Conservation (phyloP, 345 rosid species). For the Eucalyptus polyanthemos region DNA sequence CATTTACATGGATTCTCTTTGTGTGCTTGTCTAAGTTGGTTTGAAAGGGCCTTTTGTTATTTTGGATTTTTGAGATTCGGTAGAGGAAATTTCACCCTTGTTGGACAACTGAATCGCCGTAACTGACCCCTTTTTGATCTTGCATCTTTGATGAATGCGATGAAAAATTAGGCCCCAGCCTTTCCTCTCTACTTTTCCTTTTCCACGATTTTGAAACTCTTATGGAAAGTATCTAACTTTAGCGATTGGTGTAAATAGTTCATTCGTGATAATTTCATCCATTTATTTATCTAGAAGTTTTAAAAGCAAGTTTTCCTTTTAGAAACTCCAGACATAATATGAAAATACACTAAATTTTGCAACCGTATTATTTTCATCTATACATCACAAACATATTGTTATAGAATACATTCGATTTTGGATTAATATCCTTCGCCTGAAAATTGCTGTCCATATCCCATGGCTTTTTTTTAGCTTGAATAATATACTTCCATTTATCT, state of each 20-base stretch:
- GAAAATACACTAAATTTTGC: not conserved
- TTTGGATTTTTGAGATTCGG: not conserved
- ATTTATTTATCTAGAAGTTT: not conserved
- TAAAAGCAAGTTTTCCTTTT: not conserved
- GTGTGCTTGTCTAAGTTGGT: not conserved
- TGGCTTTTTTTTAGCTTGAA: not conserved
- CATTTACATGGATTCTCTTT: not conserved
- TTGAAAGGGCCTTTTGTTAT: not conserved
- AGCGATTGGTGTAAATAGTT: not conserved
- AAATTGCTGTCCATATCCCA: not conserved
- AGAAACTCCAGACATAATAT: not conserved
- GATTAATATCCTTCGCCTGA: too few species aligned
- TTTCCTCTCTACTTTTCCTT: not conserved
- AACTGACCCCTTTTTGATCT: not conserved
- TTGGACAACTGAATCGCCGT: not conserved
- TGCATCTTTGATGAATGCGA: not conserved
- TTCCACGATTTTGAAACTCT: not conserved
- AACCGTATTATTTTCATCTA: not conserved
- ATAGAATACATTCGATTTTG: not conserved
- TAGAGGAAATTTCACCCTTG: not conserved
- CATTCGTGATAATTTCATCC: not conserved
- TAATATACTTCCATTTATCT: too few species aligned
- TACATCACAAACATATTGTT: not conserved
- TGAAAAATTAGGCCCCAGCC: not conserved
- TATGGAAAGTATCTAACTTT: not conserved